Conservation (phyloP, 495 filamentous ascomycete genomes). For the Neurospora sp. region DNA sequence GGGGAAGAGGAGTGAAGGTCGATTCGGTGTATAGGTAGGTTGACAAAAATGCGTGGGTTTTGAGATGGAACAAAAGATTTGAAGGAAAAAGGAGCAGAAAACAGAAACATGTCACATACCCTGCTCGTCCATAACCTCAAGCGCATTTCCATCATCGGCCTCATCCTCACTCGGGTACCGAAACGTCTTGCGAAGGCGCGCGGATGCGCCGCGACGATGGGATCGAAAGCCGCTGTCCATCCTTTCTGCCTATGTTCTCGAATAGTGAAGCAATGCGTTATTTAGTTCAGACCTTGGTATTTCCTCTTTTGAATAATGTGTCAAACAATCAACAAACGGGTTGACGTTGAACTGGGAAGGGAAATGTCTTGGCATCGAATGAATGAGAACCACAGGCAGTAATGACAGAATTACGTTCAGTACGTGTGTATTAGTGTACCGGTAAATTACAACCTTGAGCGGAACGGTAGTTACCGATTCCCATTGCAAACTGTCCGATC, state of each 20-base stretch:
- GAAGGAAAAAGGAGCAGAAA: no score
- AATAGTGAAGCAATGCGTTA: background rate
- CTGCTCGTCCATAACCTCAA: conserved; percentile 54
- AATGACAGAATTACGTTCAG: background rate
- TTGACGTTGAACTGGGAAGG: background rate
- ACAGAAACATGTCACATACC: conserved; percentile 23
- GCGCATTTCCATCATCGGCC: conserved; percentile 10
- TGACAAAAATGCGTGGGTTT: conserved; percentile 14
- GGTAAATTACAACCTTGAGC: background rate
- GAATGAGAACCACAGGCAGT: background rate
- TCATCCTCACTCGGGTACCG: conserved; percentile 50
- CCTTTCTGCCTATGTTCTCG: background rate
- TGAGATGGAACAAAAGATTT: no score
- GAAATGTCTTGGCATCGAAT: background rate
- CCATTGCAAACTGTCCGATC: background rate
- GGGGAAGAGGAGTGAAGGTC: background rate
- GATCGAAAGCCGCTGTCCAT: background rate
- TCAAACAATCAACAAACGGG: background rate
- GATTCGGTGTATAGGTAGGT: conserved; percentile 50
- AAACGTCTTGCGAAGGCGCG: conserved; percentile 53
- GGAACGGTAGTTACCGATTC: background rate
- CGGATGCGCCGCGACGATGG: conserved; percentile 1
- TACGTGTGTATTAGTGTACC: background rate
- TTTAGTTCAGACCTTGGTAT: background rate
- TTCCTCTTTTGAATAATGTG: background rate